Percentiles rank a stretch among this genome's conserved stretches.
These are phyloP conservation scores for Dactylella cylindrospora DNA, from an alignment of 2,329 filamentous ascomycete species.

Conservation along the genomic window DNA sequence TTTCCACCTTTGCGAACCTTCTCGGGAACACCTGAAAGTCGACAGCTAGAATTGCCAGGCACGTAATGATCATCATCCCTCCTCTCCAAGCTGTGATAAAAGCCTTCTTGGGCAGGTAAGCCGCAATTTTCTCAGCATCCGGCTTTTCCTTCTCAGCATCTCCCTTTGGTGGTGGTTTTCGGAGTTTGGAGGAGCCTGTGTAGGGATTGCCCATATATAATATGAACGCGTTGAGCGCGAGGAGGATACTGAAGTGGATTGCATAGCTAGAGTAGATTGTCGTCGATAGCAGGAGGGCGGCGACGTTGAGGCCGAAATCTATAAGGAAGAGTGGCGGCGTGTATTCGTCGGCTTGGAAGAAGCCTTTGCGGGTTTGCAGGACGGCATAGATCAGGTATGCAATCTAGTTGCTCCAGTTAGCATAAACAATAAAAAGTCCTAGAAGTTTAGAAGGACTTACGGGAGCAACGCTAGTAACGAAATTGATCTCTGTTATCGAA, in stretches of 20 bases:
- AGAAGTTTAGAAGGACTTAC: slow-evolving; percentile 59
- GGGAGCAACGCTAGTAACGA: slow-evolving; percentile 79
- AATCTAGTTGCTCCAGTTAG: slow-evolving; percentile 59
- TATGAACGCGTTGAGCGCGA: slow-evolving; percentile 70
- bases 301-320: slow-evolving; percentile 87
- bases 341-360: slow-evolving; percentile 71
- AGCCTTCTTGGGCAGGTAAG: slow-evolving; percentile 74
- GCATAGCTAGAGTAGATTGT: slow-evolving; percentile 80
- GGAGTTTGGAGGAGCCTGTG: slow-evolving; percentile 56
- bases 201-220: slow-evolving; percentile 57
- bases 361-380: slow-evolving; percentile 77
- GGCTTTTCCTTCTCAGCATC: slow-evolving; percentile 23
- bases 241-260: slow-evolving; percentile 70
- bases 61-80: slow-evolving; percentile 87
- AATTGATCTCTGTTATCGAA: slow-evolving; percentile 79
- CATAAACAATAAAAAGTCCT: not conserved
- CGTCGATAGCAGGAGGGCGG: slow-evolving; percentile 76
- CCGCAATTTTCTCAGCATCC: slow-evolving; percentile 50
- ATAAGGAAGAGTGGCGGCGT: slow-evolving; percentile 66
- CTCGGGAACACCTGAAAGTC: slow-evolving; percentile 92
- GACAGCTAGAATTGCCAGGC: slow-evolving; percentile 89
- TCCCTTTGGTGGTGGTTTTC: slow-evolving; percentile 51
- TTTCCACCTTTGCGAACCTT: slow-evolving; percentile 95
- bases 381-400: slow-evolving; percentile 84
- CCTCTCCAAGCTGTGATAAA: slow-evolving; percentile 92